Percentiles rank a stretch among this genome's conserved stretches.
Evolutionary conservation across 371 early-diverging fungal genomes (phyloP).

Genomic region (Rhizomucor miehei): DNA sequence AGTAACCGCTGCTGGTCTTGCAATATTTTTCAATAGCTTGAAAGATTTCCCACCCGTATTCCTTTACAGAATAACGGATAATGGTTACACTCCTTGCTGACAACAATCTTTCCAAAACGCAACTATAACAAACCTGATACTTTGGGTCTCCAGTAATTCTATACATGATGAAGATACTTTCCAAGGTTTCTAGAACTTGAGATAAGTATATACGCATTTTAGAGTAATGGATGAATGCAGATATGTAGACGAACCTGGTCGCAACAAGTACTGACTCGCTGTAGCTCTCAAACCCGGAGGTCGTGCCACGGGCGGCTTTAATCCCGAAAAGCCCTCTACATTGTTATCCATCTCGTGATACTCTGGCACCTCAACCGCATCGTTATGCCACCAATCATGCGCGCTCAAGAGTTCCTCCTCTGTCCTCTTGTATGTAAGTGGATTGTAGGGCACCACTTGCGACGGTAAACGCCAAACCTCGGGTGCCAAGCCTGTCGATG

Average conservation of each 20-base stretch:
- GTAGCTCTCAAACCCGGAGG: constrained; percentile 7
- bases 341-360: too few relatives aligned
- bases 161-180: constrained; percentile 73
- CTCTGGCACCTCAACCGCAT: too few relatives aligned
- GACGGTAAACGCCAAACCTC: constrained; percentile 42
- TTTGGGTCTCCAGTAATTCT: constrained; percentile 71
- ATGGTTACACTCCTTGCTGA: too few relatives aligned
- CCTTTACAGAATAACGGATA: constrained; percentile 24
- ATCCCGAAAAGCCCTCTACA: too few relatives aligned
- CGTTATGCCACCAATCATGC: constrained; percentile 35
- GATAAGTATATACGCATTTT: constrained; percentile 3
- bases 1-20: constrained; percentile 59
- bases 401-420: constrained; percentile 11
- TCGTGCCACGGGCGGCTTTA: background rate
- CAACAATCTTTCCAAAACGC: too few relatives aligned
- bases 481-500: constrained; percentile 55
- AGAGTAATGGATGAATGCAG: background rate
- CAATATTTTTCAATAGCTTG: constrained; percentile 66
- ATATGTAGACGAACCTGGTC: constrained; percentile 21
- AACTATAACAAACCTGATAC: too few relatives aligned
- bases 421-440: constrained; percentile 27
- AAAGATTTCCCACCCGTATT: constrained; percentile 75
- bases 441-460: constrained; percentile 23
- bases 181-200: constrained; percentile 67
- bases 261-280: constrained; percentile 15